Evolutionary conservation across 148 eudicot genomes (phyloP).

Genomic region (Pouteria glomerata): DNA sequence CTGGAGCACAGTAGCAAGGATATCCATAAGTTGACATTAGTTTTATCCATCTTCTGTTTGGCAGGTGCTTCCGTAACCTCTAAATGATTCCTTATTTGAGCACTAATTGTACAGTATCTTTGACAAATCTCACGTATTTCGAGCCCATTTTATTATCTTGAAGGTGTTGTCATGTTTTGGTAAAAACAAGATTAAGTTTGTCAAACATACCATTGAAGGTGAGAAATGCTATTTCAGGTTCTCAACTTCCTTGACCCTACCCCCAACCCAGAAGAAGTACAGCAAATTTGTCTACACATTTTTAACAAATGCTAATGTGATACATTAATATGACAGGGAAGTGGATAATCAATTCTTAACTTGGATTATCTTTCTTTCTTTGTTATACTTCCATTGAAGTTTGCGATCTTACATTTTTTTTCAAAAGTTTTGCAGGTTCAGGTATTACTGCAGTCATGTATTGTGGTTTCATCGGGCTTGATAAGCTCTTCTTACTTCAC

Average conservation of each 20-base stretch:
- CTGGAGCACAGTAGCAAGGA: too few species aligned
- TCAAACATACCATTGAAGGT: background rate
- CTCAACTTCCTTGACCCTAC: too few species aligned
- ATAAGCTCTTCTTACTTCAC: too few species aligned
- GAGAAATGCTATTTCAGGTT: conserved; percentile 1
- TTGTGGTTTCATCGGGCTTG: too few species aligned
- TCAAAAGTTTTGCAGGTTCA: conserved; percentile 78
- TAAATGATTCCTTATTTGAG: too few species aligned
- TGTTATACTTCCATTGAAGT: background rate
- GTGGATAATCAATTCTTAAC: too few species aligned
- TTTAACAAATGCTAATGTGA: background rate
- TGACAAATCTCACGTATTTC: background rate
- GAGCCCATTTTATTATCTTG: conserved; percentile 7
- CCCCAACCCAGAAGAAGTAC: too few species aligned
- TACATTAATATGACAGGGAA: conserved; percentile 4
- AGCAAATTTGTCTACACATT: too few species aligned
- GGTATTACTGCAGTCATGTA: conserved; percentile 84
- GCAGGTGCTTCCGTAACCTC: too few species aligned
- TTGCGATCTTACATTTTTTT: conserved; percentile 38
- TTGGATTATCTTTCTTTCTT: conserved; percentile 4
- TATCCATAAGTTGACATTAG: too few species aligned
- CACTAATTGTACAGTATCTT: background rate
- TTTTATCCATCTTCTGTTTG: too few species aligned
- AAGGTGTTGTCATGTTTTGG: conserved; percentile 3
- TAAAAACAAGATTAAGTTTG: background rate